Evolutionary conservation across 139 green algal genomes (phyloP), one percentile per base, ranked within the genome.

Genomic region (Volvox africanus): DNA sequence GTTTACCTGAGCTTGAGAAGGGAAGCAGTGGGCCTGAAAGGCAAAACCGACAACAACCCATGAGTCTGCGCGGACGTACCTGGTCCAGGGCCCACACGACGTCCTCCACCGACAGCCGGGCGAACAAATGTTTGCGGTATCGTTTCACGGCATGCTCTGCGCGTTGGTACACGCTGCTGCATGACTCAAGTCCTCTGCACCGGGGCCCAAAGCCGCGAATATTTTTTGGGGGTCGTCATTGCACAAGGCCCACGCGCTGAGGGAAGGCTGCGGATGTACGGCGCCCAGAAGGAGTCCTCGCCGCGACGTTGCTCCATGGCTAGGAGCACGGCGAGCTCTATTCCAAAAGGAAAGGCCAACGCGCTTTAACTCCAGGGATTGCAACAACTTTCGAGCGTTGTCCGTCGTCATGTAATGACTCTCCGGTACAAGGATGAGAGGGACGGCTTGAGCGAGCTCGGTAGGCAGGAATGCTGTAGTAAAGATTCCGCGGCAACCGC

Each of bases 401-500:
- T 83, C 80, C 0, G 88, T 36, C 50, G 88, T 93, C 69, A 93
- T 89, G 71, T 92, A 94, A 17, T 91, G 88, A 13, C 65, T 24
- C 77, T 94, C 88, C 6, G 92, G 92, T 0, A 94, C 88, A 6
- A 86, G 35, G 28, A 94, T 80, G 20, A 92, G 83, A 1, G 83
- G 79, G 28, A 61, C 0, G 18, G 83, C 14, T 1, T 33, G 24
- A 26, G 24, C 22, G 2, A 79, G 30, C 17, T 80, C 65, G 33
- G 71, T 16, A 5, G 30, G 19, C 6, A 93, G 88, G 13, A 80
- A 44, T 21, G 12, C 33, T 0, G n/a, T 79, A 22, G 88, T 61
- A 30, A 93, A n/a, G 30, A 93, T 33, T 5, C 91, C 91, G 6
- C 91, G 91, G 82, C 87, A 88, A 1, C 91, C 91, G 36, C 91